Evolutionary conservation across 768 basidiomycete genomes (phyloP), one percentile per base, ranked within the genome.

Genomic region (Amanita rimosa): DNA sequence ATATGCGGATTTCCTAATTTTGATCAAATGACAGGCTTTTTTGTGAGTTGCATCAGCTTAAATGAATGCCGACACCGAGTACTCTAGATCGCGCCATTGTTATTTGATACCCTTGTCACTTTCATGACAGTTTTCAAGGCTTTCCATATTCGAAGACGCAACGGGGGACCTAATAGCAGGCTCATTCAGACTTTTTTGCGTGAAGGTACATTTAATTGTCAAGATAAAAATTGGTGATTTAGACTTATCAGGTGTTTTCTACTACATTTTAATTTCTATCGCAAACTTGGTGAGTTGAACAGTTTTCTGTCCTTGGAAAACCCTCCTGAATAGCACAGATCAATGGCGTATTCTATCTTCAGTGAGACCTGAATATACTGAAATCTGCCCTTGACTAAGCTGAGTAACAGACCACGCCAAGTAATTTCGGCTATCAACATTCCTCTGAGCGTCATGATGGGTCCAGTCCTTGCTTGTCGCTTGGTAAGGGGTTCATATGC

Each of bases 341-440:
- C 60, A 89, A 89, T 54, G 86, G 86, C 37, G 81, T 88, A 31
- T 88, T 88, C 61, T 89, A 88, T 62, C 74, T 89, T n/a, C 86
- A 88, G 84, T 85, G 55, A 54, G 81, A 48, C 17, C 5, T 49
- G 38, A 46, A 16, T 26, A 37, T 49, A 16, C 40, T 46, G 48
- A 47, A 44, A 50, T 36, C 53, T 22, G 44, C 54, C 44, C 54
- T 55, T 37, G 45, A 56, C 45, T 54, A 37, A 49, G 37, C 38
- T 10, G 40, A n/a, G 17, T 13, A 36, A 19, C 53, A 88, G 85
- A 68, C 85, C 85, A 44, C 83, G 81, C 49, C 85, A 86, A 63
- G 82, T 76, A 17, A 86, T 88, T 54, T 87, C 85, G 19, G 86
- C 86, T 14, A 81, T 89, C 58, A 85, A 85, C 56, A 89, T 89